phyloP scores from a whole-genome alignment of 805 yeast genomes.

The Lipomyces spencermartinsiae region DNA sequence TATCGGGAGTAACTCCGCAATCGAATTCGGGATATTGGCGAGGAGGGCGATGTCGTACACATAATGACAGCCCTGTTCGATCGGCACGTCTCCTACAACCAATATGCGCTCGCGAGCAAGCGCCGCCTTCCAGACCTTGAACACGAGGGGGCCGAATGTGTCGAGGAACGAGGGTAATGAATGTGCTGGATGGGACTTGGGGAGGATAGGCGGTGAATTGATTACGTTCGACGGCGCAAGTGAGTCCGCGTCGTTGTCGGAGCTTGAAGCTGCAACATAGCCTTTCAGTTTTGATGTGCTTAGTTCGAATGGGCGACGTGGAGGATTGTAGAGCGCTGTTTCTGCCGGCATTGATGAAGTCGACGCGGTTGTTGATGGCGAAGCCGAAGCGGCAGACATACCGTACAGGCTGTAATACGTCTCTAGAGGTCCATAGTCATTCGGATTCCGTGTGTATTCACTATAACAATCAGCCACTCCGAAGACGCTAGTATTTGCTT shows the following conservation, averaged over 20 bases:
- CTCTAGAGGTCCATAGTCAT: constrained; percentile 24
- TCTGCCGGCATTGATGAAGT: constrained; percentile 54
- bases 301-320: constrained; percentile 36
- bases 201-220: constrained; percentile 17
- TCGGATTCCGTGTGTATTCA: constrained; percentile 24
- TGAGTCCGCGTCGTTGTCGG: constrained; percentile 29
- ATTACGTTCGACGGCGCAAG: constrained; percentile 49
- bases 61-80: constrained; percentile 55
- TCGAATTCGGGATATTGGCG: constrained; percentile 67
- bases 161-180: constrained; percentile 53
- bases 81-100: constrained; percentile 46
- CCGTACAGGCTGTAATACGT: constrained; percentile 28
- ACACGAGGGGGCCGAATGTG: constrained; percentile 67
- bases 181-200: constrained; percentile 47
- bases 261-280: constrained; percentile 1
- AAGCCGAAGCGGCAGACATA: constrained; percentile 16
- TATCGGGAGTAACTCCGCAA: constrained; percentile 48
- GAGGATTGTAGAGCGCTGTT: constrained; percentile 41
- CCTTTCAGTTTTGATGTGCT: constrained; percentile 22
- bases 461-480: constrained; percentile 15
- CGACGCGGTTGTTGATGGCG: constrained; percentile 51
- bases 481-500: constrained; percentile 29
- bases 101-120: constrained; percentile 64
- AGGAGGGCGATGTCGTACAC: constrained; percentile 65
- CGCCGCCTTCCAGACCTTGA: constrained; percentile 67